Conservation (phyloP, 1,139 yeast species). For the Candida freyschussii region DNA sequence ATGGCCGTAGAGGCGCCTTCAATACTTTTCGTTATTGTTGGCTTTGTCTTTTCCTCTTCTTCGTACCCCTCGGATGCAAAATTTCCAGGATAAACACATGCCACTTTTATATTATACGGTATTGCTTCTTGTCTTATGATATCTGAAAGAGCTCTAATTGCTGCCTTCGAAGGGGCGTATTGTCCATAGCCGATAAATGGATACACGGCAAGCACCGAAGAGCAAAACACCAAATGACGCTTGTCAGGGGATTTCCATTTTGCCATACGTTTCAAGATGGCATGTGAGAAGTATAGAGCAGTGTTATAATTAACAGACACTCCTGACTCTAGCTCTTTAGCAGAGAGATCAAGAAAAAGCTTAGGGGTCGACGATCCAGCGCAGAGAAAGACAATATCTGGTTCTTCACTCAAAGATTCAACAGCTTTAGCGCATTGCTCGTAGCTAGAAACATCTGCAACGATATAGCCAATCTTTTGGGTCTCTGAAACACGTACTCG, state of each 20-base stretch:
- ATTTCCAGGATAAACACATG: constrained; percentile 80
- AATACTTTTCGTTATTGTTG: constrained; percentile 70
- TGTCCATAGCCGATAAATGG: constrained; percentile 90
- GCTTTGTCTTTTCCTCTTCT: constrained; percentile 81
- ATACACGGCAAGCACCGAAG: constrained; percentile 78
- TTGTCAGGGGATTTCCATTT: constrained; percentile 12
- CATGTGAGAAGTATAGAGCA: constrained; percentile 66
- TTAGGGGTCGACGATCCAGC: constrained; percentile 88
- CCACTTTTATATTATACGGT: constrained; percentile 58
- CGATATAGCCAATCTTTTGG: constrained; percentile 38
- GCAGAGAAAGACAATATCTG: constrained; percentile 77
- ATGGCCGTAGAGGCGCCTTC: constrained; percentile 84
- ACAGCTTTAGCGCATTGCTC: constrained; percentile 43
- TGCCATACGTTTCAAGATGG: constrained; percentile 45
- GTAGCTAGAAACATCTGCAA: constrained; percentile 66
- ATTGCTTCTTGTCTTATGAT: constrained; percentile 76
- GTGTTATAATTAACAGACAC: constrained; percentile 69
- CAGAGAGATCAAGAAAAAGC: constrained; percentile 62
- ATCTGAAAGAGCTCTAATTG: constrained; percentile 69
- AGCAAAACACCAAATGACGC: constrained; percentile 68
- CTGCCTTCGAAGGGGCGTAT: constrained; percentile 87
- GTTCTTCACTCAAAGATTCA: constrained; percentile 32
- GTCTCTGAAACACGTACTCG: constrained; percentile 19
- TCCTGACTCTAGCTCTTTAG: constrained; percentile 55
- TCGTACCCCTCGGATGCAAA: constrained; percentile 83